A percentile compares a stretch with the other conserved stretches of the same genome.
These are phyloP conservation scores for Zelopaecilomyces penicillatus DNA, from an alignment of 2,329 filamentous ascomycete genomes.

Conservation along the genomic window DNA sequence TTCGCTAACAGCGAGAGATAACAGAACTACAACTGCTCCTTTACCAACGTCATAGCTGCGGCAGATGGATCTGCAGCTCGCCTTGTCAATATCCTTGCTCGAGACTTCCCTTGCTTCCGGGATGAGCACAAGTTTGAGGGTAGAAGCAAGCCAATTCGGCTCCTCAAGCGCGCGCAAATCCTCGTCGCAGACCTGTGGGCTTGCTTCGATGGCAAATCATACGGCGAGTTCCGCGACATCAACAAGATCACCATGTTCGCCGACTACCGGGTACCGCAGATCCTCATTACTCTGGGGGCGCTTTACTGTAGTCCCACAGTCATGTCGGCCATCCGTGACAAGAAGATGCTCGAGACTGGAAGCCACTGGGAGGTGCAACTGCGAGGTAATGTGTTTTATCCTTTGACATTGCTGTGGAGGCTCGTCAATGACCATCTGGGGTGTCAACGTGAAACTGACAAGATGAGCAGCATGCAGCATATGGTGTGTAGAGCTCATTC, in stretches of 20 bases:
- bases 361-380: slow-evolving; percentile 79
- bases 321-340: slow-evolving; percentile 58
- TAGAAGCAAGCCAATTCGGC: slow-evolving; percentile 59
- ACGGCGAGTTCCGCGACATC: slow-evolving; percentile 80
- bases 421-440: background rate
- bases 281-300: slow-evolving; percentile 74
- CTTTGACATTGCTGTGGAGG: background rate
- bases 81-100: slow-evolving; percentile 77
- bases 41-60: slow-evolving; percentile 63
- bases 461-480: slow-evolving; percentile 66
- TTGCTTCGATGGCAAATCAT: slow-evolving; percentile 74
- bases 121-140: slow-evolving; percentile 72
- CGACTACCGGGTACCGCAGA: slow-evolving; percentile 94
- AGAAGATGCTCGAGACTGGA: slow-evolving; percentile 60
- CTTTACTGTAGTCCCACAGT: slow-evolving; percentile 77
- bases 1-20: background rate
- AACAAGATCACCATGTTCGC: slow-evolving; percentile 98
- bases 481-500: slow-evolving; percentile 88
- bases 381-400: slow-evolving; percentile 45
- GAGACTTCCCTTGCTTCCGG: slow-evolving; percentile 76
- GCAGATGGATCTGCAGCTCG: slow-evolving; percentile 72
- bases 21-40: slow-evolving; percentile 67
- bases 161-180: slow-evolving; percentile 94
- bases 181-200: slow-evolving; percentile 95
- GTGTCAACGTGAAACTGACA: no score